These are phyloP conservation scores for Vachellia collinsii DNA, from an alignment of 306 rosid genomes.

Conservation along the genomic window DNA sequence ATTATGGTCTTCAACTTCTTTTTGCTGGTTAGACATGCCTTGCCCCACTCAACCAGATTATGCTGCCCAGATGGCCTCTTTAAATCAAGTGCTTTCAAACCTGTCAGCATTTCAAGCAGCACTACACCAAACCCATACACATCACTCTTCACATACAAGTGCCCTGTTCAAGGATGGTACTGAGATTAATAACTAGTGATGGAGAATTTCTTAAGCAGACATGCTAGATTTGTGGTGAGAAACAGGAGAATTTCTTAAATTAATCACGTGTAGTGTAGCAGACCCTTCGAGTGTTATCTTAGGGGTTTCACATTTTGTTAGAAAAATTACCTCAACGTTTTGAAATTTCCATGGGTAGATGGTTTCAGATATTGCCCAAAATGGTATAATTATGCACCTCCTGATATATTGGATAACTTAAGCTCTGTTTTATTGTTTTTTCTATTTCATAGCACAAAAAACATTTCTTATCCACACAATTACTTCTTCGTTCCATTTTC, in stretches of 20 bases:
- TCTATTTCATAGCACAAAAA: neutral
- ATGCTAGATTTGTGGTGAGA: neutral
- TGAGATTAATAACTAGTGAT: neutral
- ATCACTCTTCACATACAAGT: constrained; percentile 88
- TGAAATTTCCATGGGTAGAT: neutral
- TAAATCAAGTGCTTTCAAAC: constrained; percentile 61
- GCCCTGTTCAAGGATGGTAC: constrained; percentile 58
- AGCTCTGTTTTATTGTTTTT: neutral
- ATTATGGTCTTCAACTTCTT: constrained; percentile 59
- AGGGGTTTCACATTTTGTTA: neutral
- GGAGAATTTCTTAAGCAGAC: neutral
- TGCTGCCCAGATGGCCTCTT: constrained; percentile 62
- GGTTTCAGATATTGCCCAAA: neutral
- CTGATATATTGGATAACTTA: neutral
- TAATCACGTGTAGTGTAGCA: neutral
- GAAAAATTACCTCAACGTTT: neutral
- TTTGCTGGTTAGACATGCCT: constrained; percentile 52
- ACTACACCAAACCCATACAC: constrained; percentile 94
- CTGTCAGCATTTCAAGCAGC: constrained; percentile 73
- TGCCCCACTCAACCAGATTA: constrained; percentile 70
- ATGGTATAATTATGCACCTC: neutral
- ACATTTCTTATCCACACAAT: neutral
- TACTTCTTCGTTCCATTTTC: neutral
- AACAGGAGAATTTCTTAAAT: neutral
- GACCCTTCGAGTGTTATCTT: neutral